Evolutionary conservation across 352 stramenopile species (phyloP), one percentile per base, ranked within the genome.

Genomic region (Pythium brassicae): DNA sequence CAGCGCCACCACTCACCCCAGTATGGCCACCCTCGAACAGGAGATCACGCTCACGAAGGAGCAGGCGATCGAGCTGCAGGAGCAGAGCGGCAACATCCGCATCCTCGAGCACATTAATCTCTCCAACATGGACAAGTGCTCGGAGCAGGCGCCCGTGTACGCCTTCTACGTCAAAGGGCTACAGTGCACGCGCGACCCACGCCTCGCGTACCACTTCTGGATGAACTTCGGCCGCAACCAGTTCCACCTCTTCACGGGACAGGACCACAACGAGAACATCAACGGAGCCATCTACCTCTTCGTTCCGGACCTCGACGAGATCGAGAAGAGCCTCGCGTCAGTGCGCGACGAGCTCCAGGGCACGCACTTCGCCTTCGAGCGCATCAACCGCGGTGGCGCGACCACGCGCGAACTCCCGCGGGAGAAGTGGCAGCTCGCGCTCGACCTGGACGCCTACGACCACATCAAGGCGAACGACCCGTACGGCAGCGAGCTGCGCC

Each of bases 31-130:
- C n/a, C 42, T 25, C 19, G 23, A 59, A 26, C 49, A 55, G 22
- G 72, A 78, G 25, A 66, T 60, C 19, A 62, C 66, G 48, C 75
- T 77, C 62, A 73, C 62, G 48, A 82, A 77, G 51, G 64, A 75
- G 44, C 57, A 84, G 57, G 72, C 78, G 59, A 46, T 81, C 57
- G 52, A 77, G 63, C 73, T 78, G 39, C 69, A 77, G 54, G 66
- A 80, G 55, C 61, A 83, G 40, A 58, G 64, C 12, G 76, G 76
- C 45, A 86, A 86, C 65, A 76, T 87, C 66, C 78, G 78, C 60
- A 78, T 89, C 57, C 62, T 89, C 29, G 78, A 89, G 61, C 78
- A 89, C 60, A 73, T 89, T 32, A 89, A 89, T 59, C 60, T 89
- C 46, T 77, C 76, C 48, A 87, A 83, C 63, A 67, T 62, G 46